Evolutionary conservation across 345 rosid species (phyloP).

Genomic region (Garcia nutans): DNA sequence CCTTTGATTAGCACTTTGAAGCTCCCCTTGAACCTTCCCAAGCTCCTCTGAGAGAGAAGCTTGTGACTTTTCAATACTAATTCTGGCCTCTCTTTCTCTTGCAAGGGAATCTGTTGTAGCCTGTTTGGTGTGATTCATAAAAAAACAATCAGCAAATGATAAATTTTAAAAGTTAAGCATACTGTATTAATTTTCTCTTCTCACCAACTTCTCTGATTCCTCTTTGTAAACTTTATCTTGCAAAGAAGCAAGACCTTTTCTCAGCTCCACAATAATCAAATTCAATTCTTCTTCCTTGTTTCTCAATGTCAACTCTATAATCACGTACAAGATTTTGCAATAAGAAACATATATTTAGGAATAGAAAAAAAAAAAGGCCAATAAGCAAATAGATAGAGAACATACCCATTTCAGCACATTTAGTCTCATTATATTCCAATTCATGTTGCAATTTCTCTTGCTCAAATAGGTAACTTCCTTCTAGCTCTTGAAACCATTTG

Average conservation of each 20-base stretch:
- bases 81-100: slow-evolving; percentile 74
- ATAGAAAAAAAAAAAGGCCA: background rate
- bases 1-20: slow-evolving; percentile 88
- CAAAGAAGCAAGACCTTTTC: slow-evolving; percentile 69
- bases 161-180: background rate
- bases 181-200: slow-evolving; percentile 21
- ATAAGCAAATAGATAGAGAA: background rate
- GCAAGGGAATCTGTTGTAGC: slow-evolving; percentile 73
- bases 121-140: slow-evolving; percentile 35
- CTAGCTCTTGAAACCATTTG: slow-evolving; percentile 97
- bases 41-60: slow-evolving; percentile 77
- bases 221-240: slow-evolving; percentile 79
- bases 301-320: slow-evolving; percentile 59
- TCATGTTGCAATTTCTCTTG: slow-evolving; percentile 73
- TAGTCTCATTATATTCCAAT: slow-evolving; percentile 62
- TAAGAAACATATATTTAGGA: background rate
- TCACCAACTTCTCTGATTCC: slow-evolving; percentile 83
- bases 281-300: slow-evolving; percentile 91
- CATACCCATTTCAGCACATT: slow-evolving; percentile 80
- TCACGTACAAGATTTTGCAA: slow-evolving; percentile 26
- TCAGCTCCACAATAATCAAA: slow-evolving; percentile 79
- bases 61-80: slow-evolving; percentile 63
- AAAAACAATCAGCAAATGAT: slow-evolving; percentile 6
- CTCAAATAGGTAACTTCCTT: slow-evolving; percentile 74
- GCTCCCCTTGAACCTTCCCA: slow-evolving; percentile 77